A percentile compares a stretch with the other conserved stretches of the same genome.
phyloP scores from a whole-genome alignment of 78 protist species.

The Chrysochromulina parva region DNA sequence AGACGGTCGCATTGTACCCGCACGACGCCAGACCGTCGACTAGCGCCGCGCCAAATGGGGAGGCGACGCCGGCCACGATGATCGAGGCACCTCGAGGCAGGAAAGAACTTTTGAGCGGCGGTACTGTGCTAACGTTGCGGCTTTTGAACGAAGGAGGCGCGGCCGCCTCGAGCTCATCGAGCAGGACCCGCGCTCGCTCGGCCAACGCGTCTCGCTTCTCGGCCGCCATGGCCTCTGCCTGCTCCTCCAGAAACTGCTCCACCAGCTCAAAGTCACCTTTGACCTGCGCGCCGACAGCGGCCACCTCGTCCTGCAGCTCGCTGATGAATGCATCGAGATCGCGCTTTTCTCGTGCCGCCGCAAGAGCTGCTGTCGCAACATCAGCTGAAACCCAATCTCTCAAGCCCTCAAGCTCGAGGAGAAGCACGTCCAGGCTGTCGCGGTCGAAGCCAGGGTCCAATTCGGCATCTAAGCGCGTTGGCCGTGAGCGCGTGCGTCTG shows the following conservation, averaged over 20 bases:
- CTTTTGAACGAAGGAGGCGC: not conserved
- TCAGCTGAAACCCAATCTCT: not conserved
- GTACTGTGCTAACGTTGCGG: not conserved
- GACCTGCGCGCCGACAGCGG: not conserved
- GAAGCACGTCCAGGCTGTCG: too few relatives aligned
- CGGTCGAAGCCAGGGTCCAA: too few relatives aligned
- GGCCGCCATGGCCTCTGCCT: not conserved
- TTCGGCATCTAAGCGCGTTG: too few relatives aligned
- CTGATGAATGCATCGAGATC: not conserved
- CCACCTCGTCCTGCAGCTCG: constrained; percentile 1
- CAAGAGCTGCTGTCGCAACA: not conserved
- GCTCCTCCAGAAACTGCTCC: not conserved
- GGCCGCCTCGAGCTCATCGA: not conserved
- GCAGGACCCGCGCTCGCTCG: not conserved
- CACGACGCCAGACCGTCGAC: not conserved
- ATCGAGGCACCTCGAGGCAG: not conserved
- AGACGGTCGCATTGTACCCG: not conserved
- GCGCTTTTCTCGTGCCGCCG: not conserved
- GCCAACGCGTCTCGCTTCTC: not conserved
- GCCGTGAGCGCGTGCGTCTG: too few relatives aligned
- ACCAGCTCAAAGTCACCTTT: not conserved
- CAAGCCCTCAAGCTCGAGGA: too few relatives aligned
- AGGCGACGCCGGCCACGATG: not conserved
- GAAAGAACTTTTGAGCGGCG: not conserved
- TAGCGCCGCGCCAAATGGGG: not conserved